Conservation (phyloP, 768 basidiomycete genomes). For the Russula virescens region DNA sequence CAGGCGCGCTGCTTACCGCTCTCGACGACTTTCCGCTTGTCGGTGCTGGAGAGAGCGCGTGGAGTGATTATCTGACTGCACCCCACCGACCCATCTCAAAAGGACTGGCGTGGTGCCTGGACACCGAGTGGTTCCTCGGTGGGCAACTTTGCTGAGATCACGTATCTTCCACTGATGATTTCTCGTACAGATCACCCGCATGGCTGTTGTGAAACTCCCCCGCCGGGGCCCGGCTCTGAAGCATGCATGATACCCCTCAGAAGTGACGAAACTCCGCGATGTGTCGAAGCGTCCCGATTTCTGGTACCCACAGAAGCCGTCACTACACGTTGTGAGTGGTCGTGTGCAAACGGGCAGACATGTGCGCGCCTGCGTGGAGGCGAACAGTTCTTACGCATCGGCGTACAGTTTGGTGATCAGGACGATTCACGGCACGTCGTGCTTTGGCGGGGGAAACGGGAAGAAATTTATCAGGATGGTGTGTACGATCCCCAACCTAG, state of each 20-base stretch:
- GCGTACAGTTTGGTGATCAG: conserved; percentile 32
- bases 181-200: conserved; percentile 29
- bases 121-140: conserved; percentile 25
- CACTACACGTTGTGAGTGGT: conserved; percentile 39
- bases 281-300: conserved; percentile 52
- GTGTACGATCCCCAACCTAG: conserved; percentile 17
- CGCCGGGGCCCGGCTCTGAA: conserved; percentile 2
- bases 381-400: conserved; percentile 51
- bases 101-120: conserved; percentile 21
- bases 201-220: conserved; percentile 25
- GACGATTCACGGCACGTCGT: conserved; percentile 34
- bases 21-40: conserved; percentile 58
- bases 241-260: conserved; percentile 42
- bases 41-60: conserved; percentile 33
- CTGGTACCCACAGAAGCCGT: conserved; percentile 30
- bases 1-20: conserved; percentile 54
- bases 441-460: conserved; percentile 67
- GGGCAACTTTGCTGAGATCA: conserved; percentile 26
- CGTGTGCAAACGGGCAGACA: conserved; percentile 36
- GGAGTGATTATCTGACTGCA: conserved; percentile 43
- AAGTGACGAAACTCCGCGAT: conserved; percentile 34
- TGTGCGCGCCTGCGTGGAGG: conserved; percentile 52
- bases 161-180: background rate
- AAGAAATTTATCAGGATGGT: conserved; percentile 67
- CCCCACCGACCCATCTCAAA: conserved; percentile 7